Evolutionary conservation across 208 protist genomes (phyloP).

Genomic region (Dictyostelium gargantuum): DNA sequence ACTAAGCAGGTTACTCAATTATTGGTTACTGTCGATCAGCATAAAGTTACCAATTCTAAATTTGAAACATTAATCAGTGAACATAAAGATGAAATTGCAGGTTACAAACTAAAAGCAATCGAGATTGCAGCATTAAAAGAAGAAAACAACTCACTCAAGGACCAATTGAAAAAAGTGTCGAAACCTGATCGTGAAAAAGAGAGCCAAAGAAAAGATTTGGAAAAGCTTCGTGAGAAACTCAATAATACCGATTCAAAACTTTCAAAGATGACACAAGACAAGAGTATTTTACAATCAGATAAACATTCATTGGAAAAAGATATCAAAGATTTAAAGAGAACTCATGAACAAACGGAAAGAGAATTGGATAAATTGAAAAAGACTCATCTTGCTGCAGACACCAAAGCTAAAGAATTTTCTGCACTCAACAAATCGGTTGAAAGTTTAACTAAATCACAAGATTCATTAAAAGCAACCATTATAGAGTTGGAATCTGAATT

Average conservation of each 20-base stretch:
- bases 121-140: neutral
- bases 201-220: neutral
- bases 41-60: neutral
- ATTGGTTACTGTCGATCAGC: neutral
- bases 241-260: neutral
- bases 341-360: neutral
- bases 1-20: neutral
- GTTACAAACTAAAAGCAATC: neutral
- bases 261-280: neutral
- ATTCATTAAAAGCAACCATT: neutral
- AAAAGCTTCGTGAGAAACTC: conserved; percentile 18
- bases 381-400: neutral
- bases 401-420: neutral
- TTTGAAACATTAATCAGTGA: neutral
- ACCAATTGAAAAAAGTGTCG: neutral
- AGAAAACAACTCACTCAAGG: neutral
- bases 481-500: neutral
- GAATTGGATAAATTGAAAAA: conserved; percentile 18
- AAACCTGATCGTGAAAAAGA: conserved; percentile 8
- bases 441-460: neutral
- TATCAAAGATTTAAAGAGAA: neutral
- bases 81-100: neutral
- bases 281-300: neutral
- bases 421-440: neutral
- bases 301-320: conserved; percentile 5